Evolutionary conservation across 768 basidiomycete species (phyloP).

Genomic region (Kwoniella europaea): DNA sequence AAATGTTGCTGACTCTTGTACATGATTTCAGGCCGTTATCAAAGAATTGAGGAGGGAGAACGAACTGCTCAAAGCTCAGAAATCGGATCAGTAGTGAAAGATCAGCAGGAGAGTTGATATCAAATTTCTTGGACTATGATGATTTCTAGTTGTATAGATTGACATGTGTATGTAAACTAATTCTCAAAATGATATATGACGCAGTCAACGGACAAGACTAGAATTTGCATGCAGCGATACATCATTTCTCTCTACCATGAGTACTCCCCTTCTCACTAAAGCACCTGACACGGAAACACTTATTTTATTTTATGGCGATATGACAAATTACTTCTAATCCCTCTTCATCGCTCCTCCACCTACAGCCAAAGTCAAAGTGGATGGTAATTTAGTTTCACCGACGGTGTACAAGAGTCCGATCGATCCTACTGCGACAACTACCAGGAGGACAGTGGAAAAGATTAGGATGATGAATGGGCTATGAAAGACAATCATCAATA

Average conservation of each 20-base stretch:
- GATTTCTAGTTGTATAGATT: not conserved
- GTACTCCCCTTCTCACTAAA: too few species aligned
- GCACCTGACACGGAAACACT: not conserved
- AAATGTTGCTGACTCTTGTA: not conserved
- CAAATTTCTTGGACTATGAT: not conserved
- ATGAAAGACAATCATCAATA: not conserved
- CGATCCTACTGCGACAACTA: constrained; percentile 36
- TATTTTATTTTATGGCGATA: not conserved
- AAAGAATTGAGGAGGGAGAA: constrained; percentile 80
- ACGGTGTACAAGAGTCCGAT: constrained; percentile 43
- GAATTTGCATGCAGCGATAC: not conserved
- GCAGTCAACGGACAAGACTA: not conserved
- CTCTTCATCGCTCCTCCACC: constrained; percentile 43
- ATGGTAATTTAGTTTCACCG: constrained; percentile 52
- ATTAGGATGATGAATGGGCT: constrained; percentile 53
- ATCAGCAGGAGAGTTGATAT: not conserved
- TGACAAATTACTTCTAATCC: constrained; percentile 29
- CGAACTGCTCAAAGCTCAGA: constrained; percentile 57
- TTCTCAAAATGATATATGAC: not conserved
- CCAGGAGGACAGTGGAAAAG: constrained; percentile 41
- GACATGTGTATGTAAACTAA: not conserved
- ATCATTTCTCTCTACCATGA: not conserved
- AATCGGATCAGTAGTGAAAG: not conserved
- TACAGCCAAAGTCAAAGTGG: constrained; percentile 48
- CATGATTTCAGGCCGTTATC: constrained; percentile 69